phyloP scores from a whole-genome alignment of 352 stramenopile genomes.

The Elongisporangium prolatum region DNA sequence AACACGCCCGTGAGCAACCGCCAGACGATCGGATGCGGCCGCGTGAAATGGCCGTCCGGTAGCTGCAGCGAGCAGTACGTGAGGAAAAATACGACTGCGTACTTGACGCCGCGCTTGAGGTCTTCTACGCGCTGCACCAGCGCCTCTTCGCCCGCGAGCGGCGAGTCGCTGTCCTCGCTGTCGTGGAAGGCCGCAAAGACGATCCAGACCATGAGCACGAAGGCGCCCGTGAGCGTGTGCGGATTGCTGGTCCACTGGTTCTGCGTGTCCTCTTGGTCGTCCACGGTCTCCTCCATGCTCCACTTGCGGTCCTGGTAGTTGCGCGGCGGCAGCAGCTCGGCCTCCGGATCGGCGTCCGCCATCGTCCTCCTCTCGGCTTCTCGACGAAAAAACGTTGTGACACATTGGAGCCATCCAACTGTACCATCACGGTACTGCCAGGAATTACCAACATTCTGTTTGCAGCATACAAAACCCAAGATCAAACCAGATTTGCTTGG shows the following conservation, averaged over 20 bases:
- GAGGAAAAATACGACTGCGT: constrained; percentile 80
- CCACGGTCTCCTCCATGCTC: constrained; percentile 79
- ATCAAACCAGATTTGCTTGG: neutral
- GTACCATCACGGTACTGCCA: neutral
- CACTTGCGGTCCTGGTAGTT: constrained; percentile 85
- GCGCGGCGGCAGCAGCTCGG: constrained; percentile 5
- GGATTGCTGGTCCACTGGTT: constrained; percentile 80
- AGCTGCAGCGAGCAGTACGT: constrained; percentile 85
- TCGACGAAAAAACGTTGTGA: neutral
- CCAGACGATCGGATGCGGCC: constrained; percentile 90
- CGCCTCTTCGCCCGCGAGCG: constrained; percentile 24
- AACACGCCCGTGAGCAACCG: constrained; percentile 87
- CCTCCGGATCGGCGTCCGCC: constrained; percentile 3
- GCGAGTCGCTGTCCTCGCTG: constrained; percentile 26
- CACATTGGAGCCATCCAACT: neutral
- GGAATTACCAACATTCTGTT: neutral
- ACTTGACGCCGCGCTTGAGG: constrained; percentile 72
- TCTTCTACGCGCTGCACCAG: constrained; percentile 34
- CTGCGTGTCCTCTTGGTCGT: constrained; percentile 69
- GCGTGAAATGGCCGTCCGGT: constrained; percentile 82
- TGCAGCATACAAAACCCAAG: neutral
- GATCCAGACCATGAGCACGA: constrained; percentile 81
- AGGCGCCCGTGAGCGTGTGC: constrained; percentile 74
- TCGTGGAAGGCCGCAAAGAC: constrained; percentile 83
- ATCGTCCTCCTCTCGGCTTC: neutral